A percentile compares a stretch with the other conserved stretches of the same genome.
phyloP scores from a whole-genome alignment of 192 early-diverging fungal genomes.

The Funneliformis geosporum region DNA sequence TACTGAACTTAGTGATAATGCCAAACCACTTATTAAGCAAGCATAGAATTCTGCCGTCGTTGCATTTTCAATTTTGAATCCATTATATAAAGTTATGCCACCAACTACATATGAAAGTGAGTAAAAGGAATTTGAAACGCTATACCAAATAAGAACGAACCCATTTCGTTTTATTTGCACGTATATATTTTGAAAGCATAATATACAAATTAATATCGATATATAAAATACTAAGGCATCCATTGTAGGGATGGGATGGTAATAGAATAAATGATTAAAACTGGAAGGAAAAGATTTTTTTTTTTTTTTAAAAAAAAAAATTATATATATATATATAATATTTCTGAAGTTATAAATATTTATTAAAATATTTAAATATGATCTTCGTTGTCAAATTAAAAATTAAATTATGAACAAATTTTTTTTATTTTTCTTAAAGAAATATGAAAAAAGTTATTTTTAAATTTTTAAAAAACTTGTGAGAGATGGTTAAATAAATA shows the following conservation, averaged over 20 bases:
- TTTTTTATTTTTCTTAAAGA: no score
- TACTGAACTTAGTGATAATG: not conserved
- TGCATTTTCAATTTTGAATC: not conserved
- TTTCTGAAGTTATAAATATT: no score
- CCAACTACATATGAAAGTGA: conserved; percentile 6
- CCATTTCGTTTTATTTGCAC: conserved; percentile 28
- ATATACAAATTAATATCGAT: not conserved
- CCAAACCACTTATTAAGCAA: conserved; percentile 10
- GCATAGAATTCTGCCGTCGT: not conserved
- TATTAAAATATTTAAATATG: no score
- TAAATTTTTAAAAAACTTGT: no score
- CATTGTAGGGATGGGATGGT: not conserved
- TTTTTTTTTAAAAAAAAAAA: no score
- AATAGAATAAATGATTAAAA: no score
- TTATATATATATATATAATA: no score
- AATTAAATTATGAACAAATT: no score
- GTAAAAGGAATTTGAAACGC: conserved; percentile 13
- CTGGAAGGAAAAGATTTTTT: no score
- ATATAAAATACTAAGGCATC: not conserved
- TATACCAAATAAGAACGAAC: not conserved
- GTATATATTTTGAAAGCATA: conserved; percentile 29
- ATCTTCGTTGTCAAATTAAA: no score
- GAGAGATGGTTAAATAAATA: no score
- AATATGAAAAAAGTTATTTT: no score
- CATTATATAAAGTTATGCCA: not conserved